phyloP scores from a whole-genome alignment of 441 rosid species.

The Raphanus hybrid region DNA sequence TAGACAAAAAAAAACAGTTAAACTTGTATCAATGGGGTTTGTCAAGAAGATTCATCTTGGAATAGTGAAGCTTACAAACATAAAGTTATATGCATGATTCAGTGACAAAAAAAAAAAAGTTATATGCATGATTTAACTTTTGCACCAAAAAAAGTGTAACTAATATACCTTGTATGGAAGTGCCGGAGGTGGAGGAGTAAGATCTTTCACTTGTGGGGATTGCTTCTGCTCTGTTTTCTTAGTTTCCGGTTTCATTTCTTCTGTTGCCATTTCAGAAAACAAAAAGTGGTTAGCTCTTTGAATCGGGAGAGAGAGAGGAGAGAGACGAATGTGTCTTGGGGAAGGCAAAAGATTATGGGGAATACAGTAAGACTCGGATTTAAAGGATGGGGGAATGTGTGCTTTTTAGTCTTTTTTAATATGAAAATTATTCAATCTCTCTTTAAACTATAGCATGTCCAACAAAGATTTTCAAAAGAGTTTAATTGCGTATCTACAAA shows the following conservation, averaged over 20 bases:
- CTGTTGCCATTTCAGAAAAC: constrained; percentile 48
- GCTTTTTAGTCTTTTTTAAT: background rate
- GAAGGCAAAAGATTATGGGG: constrained; percentile 37
- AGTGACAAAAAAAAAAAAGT: background rate
- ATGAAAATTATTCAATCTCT: background rate
- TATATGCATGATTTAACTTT: background rate
- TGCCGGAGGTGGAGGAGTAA: constrained; percentile 30
- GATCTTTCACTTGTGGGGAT: constrained; percentile 25
- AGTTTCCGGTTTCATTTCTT: constrained; percentile 42
- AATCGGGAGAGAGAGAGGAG: background rate
- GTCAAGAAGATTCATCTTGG: background rate
- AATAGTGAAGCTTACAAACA: background rate
- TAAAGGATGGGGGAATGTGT: constrained; percentile 24
- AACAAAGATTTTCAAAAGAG: background rate
- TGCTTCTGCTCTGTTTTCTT: constrained; percentile 39
- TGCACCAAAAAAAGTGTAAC: background rate
- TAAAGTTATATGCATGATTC: background rate
- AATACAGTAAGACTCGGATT: constrained; percentile 33
- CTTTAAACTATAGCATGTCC: background rate
- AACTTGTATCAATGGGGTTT: background rate
- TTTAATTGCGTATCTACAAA: background rate
- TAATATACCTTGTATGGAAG: constrained; percentile 59
- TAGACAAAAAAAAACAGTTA: background rate
- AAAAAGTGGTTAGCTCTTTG: constrained; percentile 22
- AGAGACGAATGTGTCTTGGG: constrained; percentile 22